Evolutionary conservation across 768 basidiomycete species (phyloP), one percentile per base, ranked within the genome.

Genomic region (Phlegmacium glaucopus): DNA sequence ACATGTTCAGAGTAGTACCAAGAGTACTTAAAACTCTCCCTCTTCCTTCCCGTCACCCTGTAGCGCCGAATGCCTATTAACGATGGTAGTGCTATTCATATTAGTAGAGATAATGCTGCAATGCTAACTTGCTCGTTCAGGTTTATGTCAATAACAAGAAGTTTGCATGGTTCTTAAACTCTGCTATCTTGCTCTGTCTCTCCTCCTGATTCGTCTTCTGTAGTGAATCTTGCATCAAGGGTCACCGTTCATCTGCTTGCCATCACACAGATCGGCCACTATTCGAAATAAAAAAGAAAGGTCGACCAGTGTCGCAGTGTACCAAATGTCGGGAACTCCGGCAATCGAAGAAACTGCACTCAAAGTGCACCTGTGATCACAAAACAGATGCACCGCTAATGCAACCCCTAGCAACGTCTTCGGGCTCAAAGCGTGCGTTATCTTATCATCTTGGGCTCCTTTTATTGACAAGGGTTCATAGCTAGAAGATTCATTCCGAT

Each of bases 261-360:
- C 78, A 79, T 40, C 94, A 96, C 61, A 82, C 82, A 26, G 89
- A 92, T 56, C 76, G 94, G 15, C 91, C 92, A 4, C 74, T 96
- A n/a, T 93, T 90, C 52, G 90, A 94, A 64, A 84, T 95, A 49
- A 90, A 93, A 75, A 90, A 87, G 73, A 94, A 95, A 63, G 94
- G 94, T 2, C 78, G 94, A 6, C 94, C 94, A 0, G 80, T 92
- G 12, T 91, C 93, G 6, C 93, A 95, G 63, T 96, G 94, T 68
- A 76, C 80, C 45, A 83, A 82, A 55, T 95, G 94, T 61, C 82
- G 90, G 29, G 81, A 90, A 56, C 75, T 89, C 28, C 79, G 93
- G 13, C 85, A 90, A 65, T 85, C 83, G 36, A 86, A 83, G 65
- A 82, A 79, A 51, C 74, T 91, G 27, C 90, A 93, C 61, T 86